Base-by-base conservation (phyloP, 2,329 filamentous ascomycete species). In the Ophiostoma sp. region DNA sequence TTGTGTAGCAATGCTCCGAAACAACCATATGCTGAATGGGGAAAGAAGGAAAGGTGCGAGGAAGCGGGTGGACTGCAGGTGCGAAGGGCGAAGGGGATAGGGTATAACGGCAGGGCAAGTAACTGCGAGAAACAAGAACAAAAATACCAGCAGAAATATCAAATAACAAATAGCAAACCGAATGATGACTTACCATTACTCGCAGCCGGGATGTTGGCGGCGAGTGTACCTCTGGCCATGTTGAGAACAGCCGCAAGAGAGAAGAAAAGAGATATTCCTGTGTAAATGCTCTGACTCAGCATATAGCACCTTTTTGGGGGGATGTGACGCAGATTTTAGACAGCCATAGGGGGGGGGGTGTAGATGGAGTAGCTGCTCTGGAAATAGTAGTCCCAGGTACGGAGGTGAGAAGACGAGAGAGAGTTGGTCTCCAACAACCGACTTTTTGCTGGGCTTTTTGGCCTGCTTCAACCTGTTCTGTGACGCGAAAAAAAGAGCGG, bases 271-370 rank as follows among this genome's bases (percentile, higher is more conserved):
- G 36, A 45, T 6, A 17, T 28, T 28, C 19, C 31, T 12, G 57
- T 63, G 39, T 19, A 55, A 71, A 28, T 61, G 70, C 42, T 73
- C 69, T 75, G 74, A 75, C 69, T 75, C 72, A 75, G 74, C 74
- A 70, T 33, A 45, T 19, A 5, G 15, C n/a, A 22, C 55, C 11
- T 42, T 39, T 42, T 42, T 42, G 48, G 28, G 57, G 61, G 61
- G 7, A 36, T 66, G 61, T 22, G 57, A 36, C 31, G 28, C 31
- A 31, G 8, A 45, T 66, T 19, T 19, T 42, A 7, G 55, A 31
- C 19, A 52, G 50, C 50, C n/a, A 33, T 8, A 19, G 28, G 61
- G 61, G 36, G 61, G 28, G 61, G 61, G 36, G 61, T 15, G 36
- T 66, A 36, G 61, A 17, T 22, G 11, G 36, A 63, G 33, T 42